phyloP scores from a whole-genome alignment of 2,329 filamentous ascomycete species.

The Xylariaceae sp. region DNA sequence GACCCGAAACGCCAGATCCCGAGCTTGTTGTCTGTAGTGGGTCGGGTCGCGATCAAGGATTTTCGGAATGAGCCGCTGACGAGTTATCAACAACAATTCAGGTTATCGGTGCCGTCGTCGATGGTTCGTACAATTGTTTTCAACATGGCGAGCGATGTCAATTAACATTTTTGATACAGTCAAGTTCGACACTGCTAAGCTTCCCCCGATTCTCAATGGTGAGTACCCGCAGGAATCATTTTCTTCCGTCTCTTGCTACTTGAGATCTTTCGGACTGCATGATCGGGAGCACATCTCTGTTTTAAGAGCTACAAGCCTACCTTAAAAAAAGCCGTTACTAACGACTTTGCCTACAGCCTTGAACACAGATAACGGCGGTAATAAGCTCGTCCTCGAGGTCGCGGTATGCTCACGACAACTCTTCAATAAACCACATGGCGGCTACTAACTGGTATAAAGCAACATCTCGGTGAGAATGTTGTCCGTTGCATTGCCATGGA shows the following conservation, averaged over 20 bases:
- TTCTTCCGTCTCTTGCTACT: no score
- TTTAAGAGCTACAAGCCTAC: no score
- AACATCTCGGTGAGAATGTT: slow-evolving; percentile 99
- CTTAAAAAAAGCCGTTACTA: no score
- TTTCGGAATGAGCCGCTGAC: slow-evolving; percentile 29
- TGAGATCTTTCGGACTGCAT: no score
- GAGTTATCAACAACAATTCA: slow-evolving; percentile 53
- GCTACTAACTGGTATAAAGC: slow-evolving; percentile 54
- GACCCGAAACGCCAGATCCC: slow-evolving; percentile 28
- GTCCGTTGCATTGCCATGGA: slow-evolving; percentile 99
- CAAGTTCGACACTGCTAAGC: slow-evolving; percentile 92
- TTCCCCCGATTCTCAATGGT: slow-evolving; percentile 97
- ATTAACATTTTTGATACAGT: slow-evolving; percentile 54
- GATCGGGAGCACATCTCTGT: no score
- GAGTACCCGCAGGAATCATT: no score
- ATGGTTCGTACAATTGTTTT: slow-evolving; percentile 63
- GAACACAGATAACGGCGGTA: slow-evolving; percentile 82
- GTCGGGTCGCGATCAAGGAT: slow-evolving; percentile 8
- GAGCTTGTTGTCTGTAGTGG: no score
- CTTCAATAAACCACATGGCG: no score
- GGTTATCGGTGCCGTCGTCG: slow-evolving; percentile 98
- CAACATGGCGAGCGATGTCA: slow-evolving; percentile 6
- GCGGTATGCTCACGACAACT: slow-evolving; percentile 63
- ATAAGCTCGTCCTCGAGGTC: slow-evolving; percentile 96
- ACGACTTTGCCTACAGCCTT: no score